A percentile compares a stretch with the other conserved stretches of the same genome.
phyloP scores from a whole-genome alignment of 2,329 filamentous ascomycete species.

The Pseudogymnoascus sp. region DNA sequence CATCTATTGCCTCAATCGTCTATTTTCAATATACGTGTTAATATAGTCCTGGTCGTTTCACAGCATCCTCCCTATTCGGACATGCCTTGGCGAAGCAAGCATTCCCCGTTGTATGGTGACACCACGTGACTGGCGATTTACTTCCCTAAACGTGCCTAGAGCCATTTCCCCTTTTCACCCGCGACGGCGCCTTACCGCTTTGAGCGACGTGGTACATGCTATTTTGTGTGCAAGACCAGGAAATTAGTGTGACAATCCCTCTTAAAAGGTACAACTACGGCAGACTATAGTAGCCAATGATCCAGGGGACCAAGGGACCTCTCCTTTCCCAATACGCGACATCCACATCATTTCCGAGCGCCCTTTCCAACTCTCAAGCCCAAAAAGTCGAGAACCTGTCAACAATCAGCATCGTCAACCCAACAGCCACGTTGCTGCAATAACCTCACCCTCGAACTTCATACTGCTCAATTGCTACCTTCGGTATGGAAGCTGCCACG shows the following conservation, averaged over 20 bases:
- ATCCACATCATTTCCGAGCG: slow-evolving; percentile 9
- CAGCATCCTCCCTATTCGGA: not conserved
- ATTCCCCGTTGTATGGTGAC: not conserved
- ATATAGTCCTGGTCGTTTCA: not conserved
- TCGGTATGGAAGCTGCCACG: slow-evolving; percentile 3
- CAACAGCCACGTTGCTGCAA: not conserved
- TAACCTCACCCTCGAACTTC: not conserved
- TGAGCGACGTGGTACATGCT: not conserved
- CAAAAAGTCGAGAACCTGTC: slow-evolving; percentile 1
- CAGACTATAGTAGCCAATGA: not conserved
- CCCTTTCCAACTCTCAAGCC: slow-evolving; percentile 6
- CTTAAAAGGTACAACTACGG: not conserved
- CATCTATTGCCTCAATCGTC: not conserved
- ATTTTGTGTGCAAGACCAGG: not conserved
- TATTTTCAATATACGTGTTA: not conserved
- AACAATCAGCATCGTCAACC: not conserved
- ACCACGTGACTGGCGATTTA: not conserved
- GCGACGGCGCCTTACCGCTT: not conserved
- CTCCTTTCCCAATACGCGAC: slow-evolving; percentile 7
- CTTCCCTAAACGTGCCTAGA: slow-evolving; percentile 1
- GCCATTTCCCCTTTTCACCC: slow-evolving; percentile 5
- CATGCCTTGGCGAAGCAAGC: not conserved
- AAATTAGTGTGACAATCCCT: slow-evolving; percentile 2
- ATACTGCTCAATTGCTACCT: slow-evolving; percentile 6
- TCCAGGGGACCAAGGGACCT: slow-evolving; percentile 7